phyloP scores from a whole-genome alignment of 306 rosid species.

The Malus sieversii region DNA sequence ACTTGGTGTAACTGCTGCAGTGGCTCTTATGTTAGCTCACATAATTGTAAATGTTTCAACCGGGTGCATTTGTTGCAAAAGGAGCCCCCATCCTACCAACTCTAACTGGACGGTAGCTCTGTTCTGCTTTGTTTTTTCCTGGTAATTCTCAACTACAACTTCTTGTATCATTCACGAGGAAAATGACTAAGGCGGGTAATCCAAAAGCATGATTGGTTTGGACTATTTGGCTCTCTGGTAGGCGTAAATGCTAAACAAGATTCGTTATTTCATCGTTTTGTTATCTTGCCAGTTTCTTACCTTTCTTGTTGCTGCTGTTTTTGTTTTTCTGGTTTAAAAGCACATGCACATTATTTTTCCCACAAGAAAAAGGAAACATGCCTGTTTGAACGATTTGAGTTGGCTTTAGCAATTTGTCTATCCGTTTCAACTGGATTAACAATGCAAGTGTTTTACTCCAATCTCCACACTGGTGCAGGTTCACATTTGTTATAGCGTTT shows the following conservation, averaged over 20 bases:
- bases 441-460: neutral
- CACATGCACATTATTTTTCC: neutral
- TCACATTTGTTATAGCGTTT: conserved; percentile 55
- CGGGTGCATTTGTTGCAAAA: conserved; percentile 79
- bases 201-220: neutral
- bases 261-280: neutral
- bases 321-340: neutral
- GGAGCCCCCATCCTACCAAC: conserved; percentile 35
- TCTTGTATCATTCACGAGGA: neutral
- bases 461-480: conserved; percentile 36
- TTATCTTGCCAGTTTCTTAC: neutral
- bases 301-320: no score
- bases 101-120: conserved; percentile 59
- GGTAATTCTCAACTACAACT: conserved; percentile 38
- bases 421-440: neutral
- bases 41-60: conserved; percentile 48
- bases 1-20: conserved; percentile 77
- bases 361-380: neutral
- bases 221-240: neutral
- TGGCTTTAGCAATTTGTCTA: neutral
- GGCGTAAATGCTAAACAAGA: neutral
- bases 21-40: conserved; percentile 65
- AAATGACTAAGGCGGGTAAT: neutral
- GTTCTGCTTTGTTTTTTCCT: conserved; percentile 65
- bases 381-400: no score